Evolutionary conservation across 257 asterid genomes (phyloP), one percentile per base, ranked within the genome.

Genomic region (Osmanthus fragrans): DNA sequence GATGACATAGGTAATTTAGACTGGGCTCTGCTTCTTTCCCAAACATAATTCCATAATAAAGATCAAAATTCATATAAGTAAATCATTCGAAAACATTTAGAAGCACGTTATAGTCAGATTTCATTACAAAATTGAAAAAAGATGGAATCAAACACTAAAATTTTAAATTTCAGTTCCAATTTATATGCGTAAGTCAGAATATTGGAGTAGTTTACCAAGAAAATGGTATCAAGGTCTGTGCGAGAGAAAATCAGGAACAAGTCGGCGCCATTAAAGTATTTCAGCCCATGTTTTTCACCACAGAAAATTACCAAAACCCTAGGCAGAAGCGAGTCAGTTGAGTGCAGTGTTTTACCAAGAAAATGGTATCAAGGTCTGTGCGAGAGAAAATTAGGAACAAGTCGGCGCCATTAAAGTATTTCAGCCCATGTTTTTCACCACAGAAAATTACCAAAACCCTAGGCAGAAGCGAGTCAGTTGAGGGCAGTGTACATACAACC

Each of bases 301-400:
- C 19, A 10, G 13, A 54, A 56, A 72, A 68, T 23, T 29, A 74
- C 76, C 65, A 82, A 63, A 81, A 79, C 87, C 87, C 83, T 81
- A 78, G 70, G 45, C 18, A 42, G 16, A 42, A 42, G 49, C 12
- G 4, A 16, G 8, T 51, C 9, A 19, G 25, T 16, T 9, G 23
- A 3, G 40, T 19, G 27, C 36, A 36, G 47, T 29, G 30, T n/a
- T 5, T 15, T 51, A 51, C 63, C 23, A 51, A 11, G 0, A 51
- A 45, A 51, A 16, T 9, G 63, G 23, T 51, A 23, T 5, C 19
- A 47, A 47, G 13, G n/a, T 47, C 3, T 3, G 63, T 51, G 23
- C 25, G 63, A 18, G 63, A 51, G 54, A 18, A 49, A 16, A 4
- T 51, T 10, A 16, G 6, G 23, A 16, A 51, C 19, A 8, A 18